These are phyloP conservation scores for Eucalyptus albens DNA, from an alignment of 345 rosid genomes.

Conservation along the genomic window DNA sequence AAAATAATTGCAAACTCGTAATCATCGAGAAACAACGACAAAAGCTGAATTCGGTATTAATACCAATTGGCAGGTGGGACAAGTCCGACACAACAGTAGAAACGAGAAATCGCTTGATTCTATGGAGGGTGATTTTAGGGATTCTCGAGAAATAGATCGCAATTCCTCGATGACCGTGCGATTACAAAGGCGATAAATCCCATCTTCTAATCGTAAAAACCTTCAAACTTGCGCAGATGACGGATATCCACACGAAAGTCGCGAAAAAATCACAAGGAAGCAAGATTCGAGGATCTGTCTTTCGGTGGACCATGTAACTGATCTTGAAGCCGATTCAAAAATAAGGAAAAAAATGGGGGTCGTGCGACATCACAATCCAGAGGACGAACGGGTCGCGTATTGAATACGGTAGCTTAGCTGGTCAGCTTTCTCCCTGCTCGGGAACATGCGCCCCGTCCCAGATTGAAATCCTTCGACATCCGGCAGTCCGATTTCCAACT, in stretches of 20 bases:
- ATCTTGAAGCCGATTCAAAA: neutral
- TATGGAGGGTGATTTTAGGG: neutral
- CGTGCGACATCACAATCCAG: neutral
- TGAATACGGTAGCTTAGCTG: neutral
- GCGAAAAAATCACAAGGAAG: neutral
- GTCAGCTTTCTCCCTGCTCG: neutral
- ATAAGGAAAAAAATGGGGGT: neutral
- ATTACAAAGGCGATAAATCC: neutral
- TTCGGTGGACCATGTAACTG: neutral
- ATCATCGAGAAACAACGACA: neutral
- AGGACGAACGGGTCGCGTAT: neutral
- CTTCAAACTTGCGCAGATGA: neutral
- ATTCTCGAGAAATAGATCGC: neutral
- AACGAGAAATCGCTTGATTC: neutral
- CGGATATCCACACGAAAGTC: neutral
- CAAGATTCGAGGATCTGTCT: neutral
- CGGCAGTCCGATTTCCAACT: neutral
- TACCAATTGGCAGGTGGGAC: neutral
- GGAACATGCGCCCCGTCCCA: neutral
- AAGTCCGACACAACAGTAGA: neutral
- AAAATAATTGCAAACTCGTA: neutral
- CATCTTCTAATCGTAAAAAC: neutral
- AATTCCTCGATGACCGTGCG: neutral
- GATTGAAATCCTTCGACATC: neutral
- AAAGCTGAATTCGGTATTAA: neutral